These are phyloP conservation scores for Rhododendron kiyosumense DNA, from an alignment of 148 eudicot species.

Conservation along the genomic window DNA sequence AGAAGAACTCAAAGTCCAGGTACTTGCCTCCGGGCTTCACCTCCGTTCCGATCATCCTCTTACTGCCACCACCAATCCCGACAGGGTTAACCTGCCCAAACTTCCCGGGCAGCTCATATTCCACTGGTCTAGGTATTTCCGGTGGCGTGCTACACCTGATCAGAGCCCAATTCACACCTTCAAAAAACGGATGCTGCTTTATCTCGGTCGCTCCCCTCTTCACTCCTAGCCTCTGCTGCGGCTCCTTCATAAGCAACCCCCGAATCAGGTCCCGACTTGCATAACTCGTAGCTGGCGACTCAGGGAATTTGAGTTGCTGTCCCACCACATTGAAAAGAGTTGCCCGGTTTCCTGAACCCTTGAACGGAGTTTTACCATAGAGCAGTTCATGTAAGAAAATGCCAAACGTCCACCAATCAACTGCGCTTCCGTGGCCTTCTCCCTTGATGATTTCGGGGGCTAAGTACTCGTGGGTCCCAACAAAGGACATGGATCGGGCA, in stretches of 20 bases:
- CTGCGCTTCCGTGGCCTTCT: constrained; percentile 50
- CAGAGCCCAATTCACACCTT: constrained; percentile 48
- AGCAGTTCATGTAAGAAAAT: constrained; percentile 37
- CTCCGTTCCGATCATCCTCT: constrained; percentile 33
- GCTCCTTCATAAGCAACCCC: constrained; percentile 41
- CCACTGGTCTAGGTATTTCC: constrained; percentile 36
- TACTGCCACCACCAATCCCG: constrained; percentile 36
- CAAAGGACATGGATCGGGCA: constrained; percentile 49
- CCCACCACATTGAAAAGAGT: constrained; percentile 49
- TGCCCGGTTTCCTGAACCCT: constrained; percentile 39
- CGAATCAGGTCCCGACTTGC: constrained; percentile 39
- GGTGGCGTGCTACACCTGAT: constrained; percentile 45
- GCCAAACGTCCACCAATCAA: constrained; percentile 54
- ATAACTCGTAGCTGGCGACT: constrained; percentile 36
- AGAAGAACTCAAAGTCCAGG: constrained; percentile 65
- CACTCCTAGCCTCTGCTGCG: constrained; percentile 36
- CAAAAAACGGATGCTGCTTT: constrained; percentile 47
- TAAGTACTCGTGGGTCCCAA: constrained; percentile 45
- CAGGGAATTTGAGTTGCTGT: constrained; percentile 41
- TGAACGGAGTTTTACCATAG: constrained; percentile 45
- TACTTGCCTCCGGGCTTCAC: constrained; percentile 52
- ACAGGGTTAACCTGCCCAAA: constrained; percentile 14
- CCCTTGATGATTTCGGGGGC: constrained; percentile 45
- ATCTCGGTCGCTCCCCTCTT: constrained; percentile 42
- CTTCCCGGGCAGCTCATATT: constrained; percentile 11